phyloP scores from a whole-genome alignment of 306 rosid genomes.

The Vigna nakashimae region DNA sequence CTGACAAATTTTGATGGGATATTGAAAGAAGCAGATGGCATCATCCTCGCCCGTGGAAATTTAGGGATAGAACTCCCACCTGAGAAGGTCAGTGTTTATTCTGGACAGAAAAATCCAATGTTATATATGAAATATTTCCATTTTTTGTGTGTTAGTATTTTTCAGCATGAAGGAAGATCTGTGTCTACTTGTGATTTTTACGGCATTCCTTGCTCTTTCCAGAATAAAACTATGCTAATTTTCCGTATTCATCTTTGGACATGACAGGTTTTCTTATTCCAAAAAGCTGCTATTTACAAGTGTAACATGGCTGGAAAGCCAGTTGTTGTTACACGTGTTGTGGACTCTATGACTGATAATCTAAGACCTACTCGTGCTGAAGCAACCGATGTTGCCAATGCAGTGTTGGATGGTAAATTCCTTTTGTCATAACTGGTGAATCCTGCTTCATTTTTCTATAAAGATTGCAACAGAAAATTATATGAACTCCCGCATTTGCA shows the following conservation, averaged over 20 bases:
- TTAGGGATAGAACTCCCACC: slow-evolving; percentile 95
- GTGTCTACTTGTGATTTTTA: slow-evolving; percentile 23
- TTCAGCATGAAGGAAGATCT: not conserved
- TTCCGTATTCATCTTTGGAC: slow-evolving; percentile 28
- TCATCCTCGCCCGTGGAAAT: slow-evolving; percentile 85
- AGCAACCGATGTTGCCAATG: slow-evolving; percentile 99
- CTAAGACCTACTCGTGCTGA: slow-evolving; percentile 99
- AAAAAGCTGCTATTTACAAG: slow-evolving; percentile 94
- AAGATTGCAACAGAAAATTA: not conserved
- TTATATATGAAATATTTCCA: slow-evolving; percentile 15
- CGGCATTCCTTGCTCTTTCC: slow-evolving; percentile 7
- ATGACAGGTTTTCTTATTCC: slow-evolving; percentile 85
- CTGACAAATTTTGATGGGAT: slow-evolving; percentile 84
- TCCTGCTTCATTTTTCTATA: slow-evolving; percentile 6
- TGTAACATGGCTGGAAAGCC: slow-evolving; percentile 99
- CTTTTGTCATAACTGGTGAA: slow-evolving; percentile 32
- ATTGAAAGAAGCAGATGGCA: slow-evolving; percentile 85
- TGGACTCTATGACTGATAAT: slow-evolving; percentile 95
- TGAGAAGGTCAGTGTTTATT: slow-evolving; percentile 76
- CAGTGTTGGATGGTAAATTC: slow-evolving; percentile 85
- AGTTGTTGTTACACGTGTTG: slow-evolving; percentile 96
- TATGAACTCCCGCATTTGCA: not conserved
- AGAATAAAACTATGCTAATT: not conserved
- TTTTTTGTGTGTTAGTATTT: slow-evolving; percentile 17
- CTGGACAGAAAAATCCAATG: slow-evolving; percentile 5